Percentiles rank a stretch among this genome's conserved stretches.
phyloP scores from a whole-genome alignment of 768 basidiomycete species.

The Dioszegia hungarica region DNA sequence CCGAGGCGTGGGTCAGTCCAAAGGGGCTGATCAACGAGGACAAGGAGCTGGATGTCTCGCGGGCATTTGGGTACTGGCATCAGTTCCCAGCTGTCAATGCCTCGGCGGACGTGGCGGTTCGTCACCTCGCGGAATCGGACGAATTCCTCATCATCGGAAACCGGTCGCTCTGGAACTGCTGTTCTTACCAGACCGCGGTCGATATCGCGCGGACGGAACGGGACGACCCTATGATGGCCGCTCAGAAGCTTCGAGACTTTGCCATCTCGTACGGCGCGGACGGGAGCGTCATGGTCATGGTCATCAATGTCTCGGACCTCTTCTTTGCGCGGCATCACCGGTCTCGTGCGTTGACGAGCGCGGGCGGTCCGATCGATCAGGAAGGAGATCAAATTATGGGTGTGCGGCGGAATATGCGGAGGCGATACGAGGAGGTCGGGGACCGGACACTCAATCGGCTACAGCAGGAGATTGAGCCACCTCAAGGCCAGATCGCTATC shows the following conservation, averaged over 20 bases:
- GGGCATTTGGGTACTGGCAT: constrained; percentile 89
- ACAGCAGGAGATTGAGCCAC: constrained; percentile 73
- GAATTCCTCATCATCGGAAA: constrained; percentile 97
- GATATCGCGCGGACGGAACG: constrained; percentile 80
- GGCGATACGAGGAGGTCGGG: constrained; percentile 44
- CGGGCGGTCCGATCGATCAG: not conserved
- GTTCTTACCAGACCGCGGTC: constrained; percentile 90
- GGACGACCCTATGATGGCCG: constrained; percentile 76
- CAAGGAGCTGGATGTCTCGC: constrained; percentile 79
- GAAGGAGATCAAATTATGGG: constrained; percentile 49
- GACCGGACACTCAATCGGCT: constrained; percentile 53
- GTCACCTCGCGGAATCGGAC: constrained; percentile 72
- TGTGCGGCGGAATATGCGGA: constrained; percentile 32
- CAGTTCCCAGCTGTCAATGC: constrained; percentile 86
- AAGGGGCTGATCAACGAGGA: constrained; percentile 87
- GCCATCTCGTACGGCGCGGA: constrained; percentile 94
- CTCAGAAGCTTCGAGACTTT: constrained; percentile 93
- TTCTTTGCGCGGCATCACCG: constrained; percentile 54
- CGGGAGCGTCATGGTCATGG: constrained; percentile 97
- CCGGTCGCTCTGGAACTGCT: constrained; percentile 85
- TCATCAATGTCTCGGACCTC: constrained; percentile 74
- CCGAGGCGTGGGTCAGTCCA: constrained; percentile 92
- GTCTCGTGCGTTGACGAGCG: constrained; percentile 40
- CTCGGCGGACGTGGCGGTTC: constrained; percentile 67
- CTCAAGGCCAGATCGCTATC: constrained; percentile 78